Evolutionary conservation across 2,329 filamentous ascomycete genomes (phyloP).

Genomic region (Neopestalotiopsis sp.): DNA sequence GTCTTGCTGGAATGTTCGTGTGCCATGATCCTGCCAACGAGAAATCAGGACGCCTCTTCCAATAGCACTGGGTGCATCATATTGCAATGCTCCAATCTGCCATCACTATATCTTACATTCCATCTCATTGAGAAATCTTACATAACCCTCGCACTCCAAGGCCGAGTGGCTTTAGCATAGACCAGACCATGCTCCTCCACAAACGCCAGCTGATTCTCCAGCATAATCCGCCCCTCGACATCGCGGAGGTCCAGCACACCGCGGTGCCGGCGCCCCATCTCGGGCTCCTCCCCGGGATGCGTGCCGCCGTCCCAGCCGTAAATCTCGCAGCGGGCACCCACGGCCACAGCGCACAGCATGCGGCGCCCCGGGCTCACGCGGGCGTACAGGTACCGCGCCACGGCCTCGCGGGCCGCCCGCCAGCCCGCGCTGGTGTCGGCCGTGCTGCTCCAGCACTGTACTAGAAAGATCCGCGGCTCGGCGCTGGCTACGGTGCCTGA

Average conservation of each 20-base stretch:
- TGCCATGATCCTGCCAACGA: background rate
- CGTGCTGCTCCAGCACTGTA: background rate
- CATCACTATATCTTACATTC: slow-evolving; percentile 28
- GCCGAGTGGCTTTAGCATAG: background rate
- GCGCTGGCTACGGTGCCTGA: background rate
- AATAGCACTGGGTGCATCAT: background rate
- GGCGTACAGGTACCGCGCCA: slow-evolving; percentile 1
- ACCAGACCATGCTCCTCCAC: background rate
- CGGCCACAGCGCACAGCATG: background rate
- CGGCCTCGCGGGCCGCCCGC: background rate
- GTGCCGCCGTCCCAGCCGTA: slow-evolving; percentile 1
- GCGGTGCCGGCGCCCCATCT: background rate
- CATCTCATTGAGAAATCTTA: background rate
- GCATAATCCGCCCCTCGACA: background rate
- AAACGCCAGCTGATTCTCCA: background rate
- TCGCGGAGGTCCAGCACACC: background rate
- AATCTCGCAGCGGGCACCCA: background rate
- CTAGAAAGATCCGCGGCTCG: background rate
- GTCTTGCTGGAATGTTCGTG: background rate
- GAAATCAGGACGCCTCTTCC: background rate
- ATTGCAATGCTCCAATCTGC: background rate
- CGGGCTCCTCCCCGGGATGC: background rate
- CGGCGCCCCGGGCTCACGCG: background rate
- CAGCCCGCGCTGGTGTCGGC: slow-evolving; percentile 1
- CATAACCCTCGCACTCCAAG: background rate